Percentiles rank a stretch among this genome's conserved stretches.
phyloP scores from a whole-genome alignment of 495 filamentous ascomycete species.

The Oleoguttula mirabilis region DNA sequence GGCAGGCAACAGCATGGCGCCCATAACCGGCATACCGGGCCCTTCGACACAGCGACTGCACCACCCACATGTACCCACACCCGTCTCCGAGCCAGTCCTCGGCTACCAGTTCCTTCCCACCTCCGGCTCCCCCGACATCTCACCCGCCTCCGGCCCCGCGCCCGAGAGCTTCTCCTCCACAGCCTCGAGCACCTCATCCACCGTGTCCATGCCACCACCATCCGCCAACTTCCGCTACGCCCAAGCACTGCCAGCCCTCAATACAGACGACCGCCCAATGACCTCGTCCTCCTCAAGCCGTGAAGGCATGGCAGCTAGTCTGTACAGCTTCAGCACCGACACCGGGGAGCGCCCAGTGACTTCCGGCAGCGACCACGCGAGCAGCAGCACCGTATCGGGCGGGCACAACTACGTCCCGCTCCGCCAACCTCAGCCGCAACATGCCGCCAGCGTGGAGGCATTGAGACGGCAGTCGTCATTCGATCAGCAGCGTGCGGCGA shows the following conservation, averaged over 20 bases:
- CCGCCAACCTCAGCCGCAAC: constrained; percentile 15
- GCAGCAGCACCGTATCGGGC: constrained; percentile 2
- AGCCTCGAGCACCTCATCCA: neutral
- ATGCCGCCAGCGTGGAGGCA: constrained; percentile 8
- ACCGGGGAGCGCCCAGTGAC: neutral
- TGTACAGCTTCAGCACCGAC: constrained; percentile 14
- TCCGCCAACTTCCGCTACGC: constrained; percentile 2
- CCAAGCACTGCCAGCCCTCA: no score
- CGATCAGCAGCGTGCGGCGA: constrained; percentile 2
- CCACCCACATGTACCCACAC: neutral
- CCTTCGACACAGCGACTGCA: neutral
- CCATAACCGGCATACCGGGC: constrained; percentile 1
- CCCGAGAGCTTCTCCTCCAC: neutral
- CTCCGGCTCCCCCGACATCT: constrained; percentile 7
- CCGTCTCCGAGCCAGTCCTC: constrained; percentile 2
- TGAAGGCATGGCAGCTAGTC: constrained; percentile 2
- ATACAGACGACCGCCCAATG: no score
- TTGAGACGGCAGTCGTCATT: constrained; percentile 18
- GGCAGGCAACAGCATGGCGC: no score
- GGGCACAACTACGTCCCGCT: constrained; percentile 21
- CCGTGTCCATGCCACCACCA: constrained; percentile 4
- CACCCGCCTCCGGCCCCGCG: constrained; percentile 7
- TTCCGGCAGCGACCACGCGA: neutral
- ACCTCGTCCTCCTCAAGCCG: neutral
- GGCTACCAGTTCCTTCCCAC: constrained; percentile 12